Conservation (phyloP, 345 rosid species). For the Salix arbutifolia region DNA sequence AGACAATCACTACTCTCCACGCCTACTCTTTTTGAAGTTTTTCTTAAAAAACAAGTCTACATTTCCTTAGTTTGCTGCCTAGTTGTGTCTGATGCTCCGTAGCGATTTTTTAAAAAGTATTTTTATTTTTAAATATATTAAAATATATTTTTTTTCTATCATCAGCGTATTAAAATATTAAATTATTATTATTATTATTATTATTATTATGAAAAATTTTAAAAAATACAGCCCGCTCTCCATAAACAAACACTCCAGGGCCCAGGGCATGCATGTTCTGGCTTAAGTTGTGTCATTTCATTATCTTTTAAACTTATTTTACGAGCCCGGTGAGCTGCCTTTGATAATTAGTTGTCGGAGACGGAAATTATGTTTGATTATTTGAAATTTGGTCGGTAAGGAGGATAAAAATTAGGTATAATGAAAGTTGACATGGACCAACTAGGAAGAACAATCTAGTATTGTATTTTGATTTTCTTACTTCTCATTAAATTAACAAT, state of each 20-base stretch:
- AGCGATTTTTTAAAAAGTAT: no score
- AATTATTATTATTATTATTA: no score
- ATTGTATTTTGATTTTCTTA: no score
- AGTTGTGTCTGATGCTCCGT: background rate
- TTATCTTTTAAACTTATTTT: background rate
- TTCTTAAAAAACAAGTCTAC: background rate
- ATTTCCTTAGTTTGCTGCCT: background rate
- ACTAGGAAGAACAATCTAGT: no score
- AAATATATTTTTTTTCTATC: no score
- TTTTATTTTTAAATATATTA: no score
- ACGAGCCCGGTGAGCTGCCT: background rate
- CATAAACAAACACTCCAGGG: background rate
- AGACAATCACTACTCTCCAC: slow-evolving; percentile 21
- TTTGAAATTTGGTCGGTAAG: slow-evolving; percentile 5
- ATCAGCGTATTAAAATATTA: no score
- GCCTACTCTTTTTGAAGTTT: background rate
- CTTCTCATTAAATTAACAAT: no score
- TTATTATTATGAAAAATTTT: no score
- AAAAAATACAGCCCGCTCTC: no score
- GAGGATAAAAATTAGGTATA: slow-evolving; percentile 12
- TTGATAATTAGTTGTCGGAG: background rate
- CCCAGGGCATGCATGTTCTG: background rate
- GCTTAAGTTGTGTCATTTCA: slow-evolving; percentile 13
- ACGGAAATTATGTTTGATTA: background rate
- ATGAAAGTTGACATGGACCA: background rate